Evolutionary conservation across 306 rosid species (phyloP).

Genomic region (Trifolium repens): DNA sequence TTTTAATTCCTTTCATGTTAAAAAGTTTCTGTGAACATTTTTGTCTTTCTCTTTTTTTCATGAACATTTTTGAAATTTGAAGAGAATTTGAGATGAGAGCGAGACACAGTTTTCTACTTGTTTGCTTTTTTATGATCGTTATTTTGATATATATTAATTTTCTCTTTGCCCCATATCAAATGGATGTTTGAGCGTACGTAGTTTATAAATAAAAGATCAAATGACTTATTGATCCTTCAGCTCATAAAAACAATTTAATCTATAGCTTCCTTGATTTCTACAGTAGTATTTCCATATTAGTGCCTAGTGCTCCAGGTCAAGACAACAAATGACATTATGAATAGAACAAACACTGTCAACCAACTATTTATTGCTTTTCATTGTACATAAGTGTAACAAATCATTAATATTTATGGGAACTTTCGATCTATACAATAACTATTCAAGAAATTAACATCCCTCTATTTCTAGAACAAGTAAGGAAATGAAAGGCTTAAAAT

Average conservation of each 20-base stretch:
- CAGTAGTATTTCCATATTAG: neutral
- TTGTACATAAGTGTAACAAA: neutral
- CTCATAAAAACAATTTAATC: neutral
- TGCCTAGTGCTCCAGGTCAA: neutral
- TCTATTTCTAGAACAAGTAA: neutral
- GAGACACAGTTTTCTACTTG: neutral
- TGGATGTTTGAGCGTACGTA: constrained; percentile 1
- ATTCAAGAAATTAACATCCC: constrained; percentile 2
- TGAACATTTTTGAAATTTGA: neutral
- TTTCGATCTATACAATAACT: neutral
- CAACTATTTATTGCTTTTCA: neutral
- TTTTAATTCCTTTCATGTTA: neutral
- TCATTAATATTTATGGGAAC: neutral
- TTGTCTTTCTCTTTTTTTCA: neutral
- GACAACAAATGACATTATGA: too few species aligned
- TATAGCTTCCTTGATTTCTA: neutral
- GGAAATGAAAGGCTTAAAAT: neutral
- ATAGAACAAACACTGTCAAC: too few species aligned
- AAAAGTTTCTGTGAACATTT: neutral
- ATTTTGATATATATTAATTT: neutral
- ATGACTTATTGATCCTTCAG: neutral
- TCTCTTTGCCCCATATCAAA: neutral
- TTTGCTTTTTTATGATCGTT: constrained; percentile 23
- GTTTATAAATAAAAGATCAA: neutral
- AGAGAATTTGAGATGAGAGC: neutral